Percentiles rank a stretch among this genome's conserved stretches.
Evolutionary conservation across 2,329 filamentous ascomycete species (phyloP).

Genomic region (Colletotrichum spaethianum): DNA sequence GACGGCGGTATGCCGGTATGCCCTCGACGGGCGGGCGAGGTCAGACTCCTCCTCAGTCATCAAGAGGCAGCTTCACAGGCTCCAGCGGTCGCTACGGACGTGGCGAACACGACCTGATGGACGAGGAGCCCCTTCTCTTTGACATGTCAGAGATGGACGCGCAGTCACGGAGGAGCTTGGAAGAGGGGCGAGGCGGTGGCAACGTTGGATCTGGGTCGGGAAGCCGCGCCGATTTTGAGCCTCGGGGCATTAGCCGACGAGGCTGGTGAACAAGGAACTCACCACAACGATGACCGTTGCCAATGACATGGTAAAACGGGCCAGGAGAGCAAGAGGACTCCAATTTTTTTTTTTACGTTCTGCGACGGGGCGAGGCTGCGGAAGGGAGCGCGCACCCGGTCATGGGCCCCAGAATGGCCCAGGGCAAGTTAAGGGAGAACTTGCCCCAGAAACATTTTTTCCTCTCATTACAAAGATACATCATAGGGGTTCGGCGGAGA

Average conservation of each 20-base stretch:
- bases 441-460: background rate
- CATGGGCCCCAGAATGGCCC: background rate
- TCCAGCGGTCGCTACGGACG: constrained; percentile 55
- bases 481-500: background rate
- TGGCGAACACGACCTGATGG: constrained; percentile 65
- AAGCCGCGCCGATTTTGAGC: constrained; percentile 57
- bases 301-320: background rate
- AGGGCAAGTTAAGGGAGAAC: background rate
- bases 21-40: constrained; percentile 51
- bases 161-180: constrained; percentile 70
- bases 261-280: constrained; percentile 51
- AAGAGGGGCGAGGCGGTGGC: constrained; percentile 62
- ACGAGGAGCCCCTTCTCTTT: constrained; percentile 80
- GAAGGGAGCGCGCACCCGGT: background rate
- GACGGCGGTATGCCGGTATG: constrained; percentile 63
- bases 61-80: constrained; percentile 61
- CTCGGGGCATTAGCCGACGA: constrained; percentile 52
- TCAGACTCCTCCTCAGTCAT: constrained; percentile 61
- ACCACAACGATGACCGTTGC: background rate
- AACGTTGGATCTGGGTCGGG: constrained; percentile 54
- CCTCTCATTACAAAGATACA: constrained; percentile 24
- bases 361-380: background rate
- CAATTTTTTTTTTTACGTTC: background rate
- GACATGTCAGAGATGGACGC: constrained; percentile 80
- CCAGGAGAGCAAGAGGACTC: background rate